Base-by-base conservation (phyloP, 2,329 filamentous ascomycete species). In the Fusarium cicatricum region DNA sequence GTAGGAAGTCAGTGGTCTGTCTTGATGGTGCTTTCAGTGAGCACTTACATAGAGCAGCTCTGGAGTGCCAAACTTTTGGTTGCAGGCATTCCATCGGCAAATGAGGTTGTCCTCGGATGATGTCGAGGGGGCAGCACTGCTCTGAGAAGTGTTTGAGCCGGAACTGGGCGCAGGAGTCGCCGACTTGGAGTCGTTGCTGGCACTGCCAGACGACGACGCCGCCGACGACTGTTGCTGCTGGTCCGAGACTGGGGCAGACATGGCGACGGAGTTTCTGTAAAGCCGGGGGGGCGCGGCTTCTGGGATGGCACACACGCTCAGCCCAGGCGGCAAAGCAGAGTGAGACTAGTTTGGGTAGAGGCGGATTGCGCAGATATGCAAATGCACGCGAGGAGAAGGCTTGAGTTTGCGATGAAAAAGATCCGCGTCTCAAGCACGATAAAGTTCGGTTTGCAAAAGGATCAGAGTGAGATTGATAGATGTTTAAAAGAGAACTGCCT, bases 1-100 rank as follows among this genome's bases (percentile, higher is more conserved):
- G 17, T 21, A 11, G n/a, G 17, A 38, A 16, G 45, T 64, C 15
- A 65, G 21, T 44, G n/a, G 31, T 43, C 17, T 28, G 9, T 34
- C 39, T 49, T 19, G 28, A 21, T 28, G 4, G n/a, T 19, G n/a
- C 9, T 15, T 16, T 17, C 19, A 33, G 6, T 15, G 11, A 32
- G n/a, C 42, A 76, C 83, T 75, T 78, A 87, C 84, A 70, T 88
- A 88, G 65, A 88, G 82, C 53, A 76, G 74, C 71, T 87, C 85
- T 12, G 85, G 80, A 9, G 77, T 80, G 38, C 73, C 75, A 66
- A 87, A 88, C 64, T 83, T 85, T 67, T 86, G 82, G 66, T 78
- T 79, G 69, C 85, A 88, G 47, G 77, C 75, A 56, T 80, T 80
- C 85, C 85, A 88, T 64, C 83, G 82, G 72, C 85, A 88, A 49